Evolutionary conservation across 129 eudicot genomes (phyloP), one percentile per base, ranked within the genome.

Genomic region (Smallanthus sonchifolius): DNA sequence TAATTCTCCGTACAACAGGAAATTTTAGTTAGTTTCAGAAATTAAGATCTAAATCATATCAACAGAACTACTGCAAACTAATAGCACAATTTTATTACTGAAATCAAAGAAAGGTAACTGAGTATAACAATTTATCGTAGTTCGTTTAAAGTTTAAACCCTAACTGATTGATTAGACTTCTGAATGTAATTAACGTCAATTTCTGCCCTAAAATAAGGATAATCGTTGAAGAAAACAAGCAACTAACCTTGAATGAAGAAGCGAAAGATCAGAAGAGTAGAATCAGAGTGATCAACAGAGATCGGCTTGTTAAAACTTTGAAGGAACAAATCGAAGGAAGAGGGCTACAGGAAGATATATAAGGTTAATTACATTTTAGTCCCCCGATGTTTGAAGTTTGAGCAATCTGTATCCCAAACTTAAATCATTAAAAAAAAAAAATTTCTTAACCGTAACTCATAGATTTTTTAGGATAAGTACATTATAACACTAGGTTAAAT

Each of bases 251-350:
- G 17, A 15, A 15, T 66, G 4, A 28, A 16, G 69, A 78, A 37
- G 48, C 66, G 65, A 43, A 70, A 63, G 82, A 70, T 78, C 57
- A 38, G 55, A 42, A n/a, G 66, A 61, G 38, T 62, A 47, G 66
- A 39, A 78, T 78, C 82, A 56, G 55, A 61, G 65, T 28, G 39
- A 55, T 59, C 37, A 72, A 38, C 67, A 13, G 79, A 40, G 79
- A 64, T 75, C 65, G 79, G 32, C 5, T 36, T 28, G 65, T 35
- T 52, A 36, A 37, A 49, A 17, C 24, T 7, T 10, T 17, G n/a
- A 39, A 47, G 70, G 62, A 47, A 74, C 24, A 70, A 61, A 62
- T 74, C 48, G 44, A 9, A 34, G 36, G 14, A 8, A 3, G 6
- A 5, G 32, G 10, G 38, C 3, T 4, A 11, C 10, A 7, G 16